These are phyloP conservation scores for Scenedesmus sp. DNA, from an alignment of 163 green algal genomes.

Conservation along the genomic window DNA sequence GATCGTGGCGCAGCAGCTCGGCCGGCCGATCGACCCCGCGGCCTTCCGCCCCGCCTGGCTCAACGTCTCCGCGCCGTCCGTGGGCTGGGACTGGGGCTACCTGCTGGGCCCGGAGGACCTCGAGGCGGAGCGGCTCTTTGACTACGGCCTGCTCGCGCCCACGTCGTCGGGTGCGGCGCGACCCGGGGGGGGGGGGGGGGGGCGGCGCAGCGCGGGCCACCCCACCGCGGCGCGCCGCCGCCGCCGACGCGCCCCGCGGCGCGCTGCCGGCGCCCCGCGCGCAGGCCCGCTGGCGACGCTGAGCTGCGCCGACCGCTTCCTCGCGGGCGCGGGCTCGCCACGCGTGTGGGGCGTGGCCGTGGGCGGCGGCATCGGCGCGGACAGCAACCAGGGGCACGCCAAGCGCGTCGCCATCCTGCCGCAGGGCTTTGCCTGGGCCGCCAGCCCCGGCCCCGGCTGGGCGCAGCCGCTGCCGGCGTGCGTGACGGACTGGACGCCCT, in stretches of 20 bases:
- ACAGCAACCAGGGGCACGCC: constrained; percentile 43
- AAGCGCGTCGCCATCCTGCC: constrained; percentile 57
- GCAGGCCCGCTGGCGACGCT: constrained; percentile 26
- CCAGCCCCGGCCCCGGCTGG: no score
- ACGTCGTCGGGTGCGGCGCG: no score
- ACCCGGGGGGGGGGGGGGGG: no score
- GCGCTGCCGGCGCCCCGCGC: no score
- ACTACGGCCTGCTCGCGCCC: constrained; percentile 56
- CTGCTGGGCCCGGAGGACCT: constrained; percentile 51
- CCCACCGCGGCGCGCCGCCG: no score
- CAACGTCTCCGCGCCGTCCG: constrained; percentile 12
- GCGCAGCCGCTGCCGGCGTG: constrained; percentile 34
- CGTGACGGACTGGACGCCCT: constrained; percentile 52
- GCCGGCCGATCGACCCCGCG: constrained; percentile 6
- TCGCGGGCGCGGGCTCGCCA: constrained; percentile 51
- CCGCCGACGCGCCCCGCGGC: no score
- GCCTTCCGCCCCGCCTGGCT: constrained; percentile 34
- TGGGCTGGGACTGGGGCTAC: constrained; percentile 50
- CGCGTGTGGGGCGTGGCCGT: neutral
- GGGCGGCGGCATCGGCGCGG: constrained; percentile 5
- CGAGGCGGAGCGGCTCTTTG: constrained; percentile 65
- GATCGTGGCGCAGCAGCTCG: constrained; percentile 39
- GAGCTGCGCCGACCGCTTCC: constrained; percentile 45
- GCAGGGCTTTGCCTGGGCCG: constrained; percentile 57
- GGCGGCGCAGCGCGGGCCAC: no score